Evolutionary conservation across 73 alveolate genomes (phyloP).

Genomic region (Blepharisma japonicum): DNA sequence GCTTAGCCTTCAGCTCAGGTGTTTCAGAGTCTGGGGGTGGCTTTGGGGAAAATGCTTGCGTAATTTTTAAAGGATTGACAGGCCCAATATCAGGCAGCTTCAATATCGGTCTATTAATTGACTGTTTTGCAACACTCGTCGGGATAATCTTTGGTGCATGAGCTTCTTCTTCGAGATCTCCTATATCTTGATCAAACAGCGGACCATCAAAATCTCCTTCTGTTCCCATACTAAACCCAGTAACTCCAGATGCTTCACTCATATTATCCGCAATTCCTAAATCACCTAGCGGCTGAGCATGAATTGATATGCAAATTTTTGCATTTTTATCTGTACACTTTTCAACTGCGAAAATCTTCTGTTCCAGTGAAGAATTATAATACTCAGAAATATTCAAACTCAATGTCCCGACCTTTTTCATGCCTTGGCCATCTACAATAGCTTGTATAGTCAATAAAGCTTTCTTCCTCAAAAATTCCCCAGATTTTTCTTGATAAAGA

Average conservation of each 20-base stretch:
- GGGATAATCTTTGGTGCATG: background rate
- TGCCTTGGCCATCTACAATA: slow-evolving; percentile 10
- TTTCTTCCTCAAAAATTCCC: slow-evolving; percentile 4
- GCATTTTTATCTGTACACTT: slow-evolving; percentile 19
- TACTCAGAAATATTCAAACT: slow-evolving; percentile 16
- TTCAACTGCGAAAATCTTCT: slow-evolving; percentile 6
- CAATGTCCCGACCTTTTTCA: slow-evolving; percentile 21
- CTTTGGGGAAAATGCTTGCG: background rate
- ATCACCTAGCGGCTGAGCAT: slow-evolving; percentile 18
- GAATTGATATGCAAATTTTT: slow-evolving; percentile 12
- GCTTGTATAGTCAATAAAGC: slow-evolving; percentile 18
- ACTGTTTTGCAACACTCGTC: background rate
- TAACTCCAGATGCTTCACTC: slow-evolving; percentile 31
- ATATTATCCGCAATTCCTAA: slow-evolving; percentile 14
- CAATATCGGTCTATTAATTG: slow-evolving; percentile 1
- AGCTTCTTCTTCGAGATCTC: background rate
- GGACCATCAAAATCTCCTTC: slow-evolving; percentile 16
- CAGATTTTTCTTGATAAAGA: slow-evolving; percentile 12
- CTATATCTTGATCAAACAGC: slow-evolving; percentile 1
- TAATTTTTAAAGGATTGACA: slow-evolving; percentile 17
- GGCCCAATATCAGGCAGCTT: slow-evolving; percentile 22
- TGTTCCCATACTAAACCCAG: slow-evolving; percentile 29
- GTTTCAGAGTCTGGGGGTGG: background rate
- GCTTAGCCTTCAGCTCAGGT: background rate
- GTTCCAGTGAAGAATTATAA: background rate